phyloP scores from a whole-genome alignment of 2,329 filamentous ascomycete species.

The Chaetomiaceae sp. region DNA sequence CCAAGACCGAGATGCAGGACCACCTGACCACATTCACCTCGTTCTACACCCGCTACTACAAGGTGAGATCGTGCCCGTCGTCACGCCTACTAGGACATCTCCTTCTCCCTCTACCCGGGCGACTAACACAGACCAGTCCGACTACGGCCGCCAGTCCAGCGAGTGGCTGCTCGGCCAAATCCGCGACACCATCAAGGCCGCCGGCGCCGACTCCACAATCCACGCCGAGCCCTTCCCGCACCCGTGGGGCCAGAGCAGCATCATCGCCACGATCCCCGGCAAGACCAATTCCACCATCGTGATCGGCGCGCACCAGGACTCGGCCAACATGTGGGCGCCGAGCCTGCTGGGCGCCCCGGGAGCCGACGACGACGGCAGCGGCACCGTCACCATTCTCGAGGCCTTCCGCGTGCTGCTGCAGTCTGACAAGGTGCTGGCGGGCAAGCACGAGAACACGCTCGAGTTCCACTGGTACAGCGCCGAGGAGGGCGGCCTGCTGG shows the following conservation, averaged over 20 bases:
- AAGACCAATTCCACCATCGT: slow-evolving; percentile 78
- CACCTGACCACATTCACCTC: slow-evolving; percentile 73
- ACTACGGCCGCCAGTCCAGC: slow-evolving; percentile 75
- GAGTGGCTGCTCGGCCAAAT: slow-evolving; percentile 79
- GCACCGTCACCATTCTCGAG: slow-evolving; percentile 91
- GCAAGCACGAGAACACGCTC: slow-evolving; percentile 74
- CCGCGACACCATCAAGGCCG: slow-evolving; percentile 60
- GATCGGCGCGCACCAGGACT: slow-evolving; percentile 89
- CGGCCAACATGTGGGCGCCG: slow-evolving; percentile 86
- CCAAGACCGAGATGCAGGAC: slow-evolving; percentile 67
- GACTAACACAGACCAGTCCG: slow-evolving; percentile 55
- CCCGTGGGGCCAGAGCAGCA: slow-evolving; percentile 80
- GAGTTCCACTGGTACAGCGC: slow-evolving; percentile 97
- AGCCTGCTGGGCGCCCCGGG: slow-evolving; percentile 79
- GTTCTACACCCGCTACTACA: slow-evolving; percentile 80
- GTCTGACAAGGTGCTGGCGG: slow-evolving; percentile 62
- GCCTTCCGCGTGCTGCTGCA: slow-evolving; percentile 74
- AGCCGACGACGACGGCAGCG: slow-evolving; percentile 91
- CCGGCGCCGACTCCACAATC: slow-evolving; percentile 63
- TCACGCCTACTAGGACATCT: too few species aligned
- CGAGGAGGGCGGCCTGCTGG: slow-evolving; percentile 80
- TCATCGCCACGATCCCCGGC: slow-evolving; percentile 88
- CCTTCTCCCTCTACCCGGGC: too few species aligned
- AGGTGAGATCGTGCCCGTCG: too few species aligned
- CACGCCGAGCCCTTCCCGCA: slow-evolving; percentile 70